phyloP scores from a whole-genome alignment of 306 rosid genomes.

The Lathyrus tuberosus region DNA sequence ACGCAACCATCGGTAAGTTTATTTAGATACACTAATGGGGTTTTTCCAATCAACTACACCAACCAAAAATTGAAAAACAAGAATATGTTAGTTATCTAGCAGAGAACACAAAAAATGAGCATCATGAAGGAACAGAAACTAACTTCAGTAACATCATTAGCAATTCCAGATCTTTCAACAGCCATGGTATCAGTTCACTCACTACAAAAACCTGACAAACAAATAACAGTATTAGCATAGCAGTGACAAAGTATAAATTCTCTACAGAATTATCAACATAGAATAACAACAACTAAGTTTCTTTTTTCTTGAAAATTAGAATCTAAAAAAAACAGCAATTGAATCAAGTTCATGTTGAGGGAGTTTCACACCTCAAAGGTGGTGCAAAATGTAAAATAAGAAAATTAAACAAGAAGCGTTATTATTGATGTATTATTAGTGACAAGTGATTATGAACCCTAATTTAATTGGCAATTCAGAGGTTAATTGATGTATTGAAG shows the following conservation, averaged over 20 bases:
- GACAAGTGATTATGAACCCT: background rate
- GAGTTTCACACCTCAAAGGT: background rate
- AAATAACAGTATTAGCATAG: slow-evolving; percentile 17
- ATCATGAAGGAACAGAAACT: slow-evolving; percentile 37
- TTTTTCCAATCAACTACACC: slow-evolving; percentile 70
- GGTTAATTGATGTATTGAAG: background rate
- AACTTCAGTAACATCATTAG: slow-evolving; percentile 76
- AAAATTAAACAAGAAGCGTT: background rate
- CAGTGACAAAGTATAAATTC: too few relatives aligned
- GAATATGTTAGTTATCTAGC: background rate
- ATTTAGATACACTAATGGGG: slow-evolving; percentile 78
- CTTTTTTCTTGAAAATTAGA: background rate
- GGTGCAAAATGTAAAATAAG: background rate
- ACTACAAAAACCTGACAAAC: slow-evolving; percentile 31
- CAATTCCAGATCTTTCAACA: slow-evolving; percentile 55
- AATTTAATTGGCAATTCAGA: slow-evolving; percentile 17
- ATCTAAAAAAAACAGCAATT: slow-evolving; percentile 9
- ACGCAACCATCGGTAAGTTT: slow-evolving; percentile 64
- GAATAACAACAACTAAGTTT: background rate
- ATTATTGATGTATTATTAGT: background rate
- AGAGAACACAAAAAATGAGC: slow-evolving; percentile 15
- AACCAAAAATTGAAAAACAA: slow-evolving; percentile 17
- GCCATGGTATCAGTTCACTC: slow-evolving; percentile 59
- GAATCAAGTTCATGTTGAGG: background rate
- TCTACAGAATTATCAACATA: slow-evolving; percentile 6